Evolutionary conservation across 306 rosid species (phyloP).

Genomic region (Trifolium fragiferum): DNA sequence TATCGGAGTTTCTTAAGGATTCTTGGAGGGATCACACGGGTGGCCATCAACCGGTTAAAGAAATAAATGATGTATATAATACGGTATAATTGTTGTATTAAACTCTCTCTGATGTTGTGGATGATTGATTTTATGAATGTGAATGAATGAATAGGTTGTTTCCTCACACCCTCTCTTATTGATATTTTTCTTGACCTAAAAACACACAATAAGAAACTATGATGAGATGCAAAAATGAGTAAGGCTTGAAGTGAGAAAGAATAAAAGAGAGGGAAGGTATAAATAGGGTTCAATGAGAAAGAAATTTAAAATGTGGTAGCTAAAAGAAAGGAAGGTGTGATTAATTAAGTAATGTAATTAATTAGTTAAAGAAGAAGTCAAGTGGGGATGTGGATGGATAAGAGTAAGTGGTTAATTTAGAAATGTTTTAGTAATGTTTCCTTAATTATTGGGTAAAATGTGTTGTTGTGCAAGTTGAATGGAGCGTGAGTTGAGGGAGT

Average conservation of each 20-base stretch:
- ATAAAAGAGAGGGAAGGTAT: not conserved
- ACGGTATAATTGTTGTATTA: too few relatives aligned
- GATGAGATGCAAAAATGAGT: not conserved
- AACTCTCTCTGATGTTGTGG: too few relatives aligned
- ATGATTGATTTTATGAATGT: not conserved
- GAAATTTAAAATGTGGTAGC: not conserved
- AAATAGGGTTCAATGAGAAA: not conserved
- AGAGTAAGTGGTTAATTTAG: not conserved
- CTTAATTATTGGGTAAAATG: not conserved
- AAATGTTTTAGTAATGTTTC: not conserved
- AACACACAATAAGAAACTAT: not conserved
- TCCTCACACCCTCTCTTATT: not conserved
- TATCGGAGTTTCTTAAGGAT: conserved; percentile 53
- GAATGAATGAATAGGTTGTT: not conserved
- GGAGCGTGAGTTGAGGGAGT: not conserved
- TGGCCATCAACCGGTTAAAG: conserved; percentile 55
- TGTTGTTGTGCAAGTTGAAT: not conserved
- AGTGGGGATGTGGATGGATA: conserved; percentile 3
- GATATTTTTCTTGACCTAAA: not conserved
- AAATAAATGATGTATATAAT: too few relatives aligned
- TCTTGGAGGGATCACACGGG: conserved; percentile 58
- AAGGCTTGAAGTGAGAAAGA: not conserved
- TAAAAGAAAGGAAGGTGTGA: not conserved
- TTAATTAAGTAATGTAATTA: not conserved
- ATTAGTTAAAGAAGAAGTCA: not conserved